Base-by-base conservation (phyloP, 768 basidiomycete genomes). In the Xerocomellus chrysenteron region DNA sequence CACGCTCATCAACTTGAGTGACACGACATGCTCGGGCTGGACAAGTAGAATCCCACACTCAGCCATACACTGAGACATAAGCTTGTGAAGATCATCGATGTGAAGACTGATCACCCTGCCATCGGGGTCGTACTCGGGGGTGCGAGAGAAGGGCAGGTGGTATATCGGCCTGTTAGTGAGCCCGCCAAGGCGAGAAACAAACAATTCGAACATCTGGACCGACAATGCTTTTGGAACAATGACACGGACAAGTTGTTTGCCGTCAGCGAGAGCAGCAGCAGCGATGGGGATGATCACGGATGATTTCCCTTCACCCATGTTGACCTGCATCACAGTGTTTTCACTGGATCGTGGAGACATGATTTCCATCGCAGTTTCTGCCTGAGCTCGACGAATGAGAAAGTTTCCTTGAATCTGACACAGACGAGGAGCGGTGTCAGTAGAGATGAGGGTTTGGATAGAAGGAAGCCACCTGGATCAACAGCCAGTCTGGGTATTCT, bases 221-320 rank as follows among this genome's bases (percentile, higher is more conserved):
- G 67, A 63, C 17, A 81, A 64, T 0, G 77, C 65, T 54, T 78
- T 80, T 21, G 80, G 68, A n/a, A 78, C 75, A 5, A 82, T 65
- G 30, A 82, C 73, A 32, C 81, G 73, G 21, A 75, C 75, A 3
- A 82, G 69, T 32, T 64, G 71, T 1, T 69, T 19, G 3, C 76
- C 75, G 58, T 81, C 68, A 0, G 81, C 76, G 17, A 82, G 68
- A 5, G 71, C 61, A 1, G 73, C 63, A 1, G 74, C 65, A 12
- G 72, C 65, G 19, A 82, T 66, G 1, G 81, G 81, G 5, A 82
- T 71, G 35, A 82, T 74, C 17, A 74, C 74, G 0, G 70, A 74
- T 6, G 74, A 72, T 59, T 82, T 82, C 4, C 81, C 82, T 57
- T 82, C 81, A 13, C 81, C 82, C 82, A 82, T 82, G 50, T 80